These are phyloP conservation scores for Fusarium veterinarium DNA, from an alignment of 2,329 filamentous ascomycete genomes.

Conservation along the genomic window DNA sequence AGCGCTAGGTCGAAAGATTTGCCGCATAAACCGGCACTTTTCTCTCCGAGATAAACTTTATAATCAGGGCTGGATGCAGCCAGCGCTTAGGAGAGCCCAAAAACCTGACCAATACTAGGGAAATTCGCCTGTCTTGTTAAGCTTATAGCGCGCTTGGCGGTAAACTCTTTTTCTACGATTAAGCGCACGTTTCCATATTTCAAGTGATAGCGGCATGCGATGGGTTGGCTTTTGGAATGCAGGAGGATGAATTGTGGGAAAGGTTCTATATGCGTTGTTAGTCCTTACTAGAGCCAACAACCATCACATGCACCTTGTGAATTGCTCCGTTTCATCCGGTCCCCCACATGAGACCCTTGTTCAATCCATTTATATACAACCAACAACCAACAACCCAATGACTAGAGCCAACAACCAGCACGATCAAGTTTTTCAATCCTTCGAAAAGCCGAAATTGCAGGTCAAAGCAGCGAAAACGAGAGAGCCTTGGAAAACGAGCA, in stretches of 20 bases:
- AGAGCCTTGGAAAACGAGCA: neutral
- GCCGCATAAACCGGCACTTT: neutral
- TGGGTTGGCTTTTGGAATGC: no score
- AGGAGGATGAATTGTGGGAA: no score
- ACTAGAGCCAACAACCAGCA: neutral
- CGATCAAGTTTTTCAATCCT: neutral
- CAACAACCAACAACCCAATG: neutral
- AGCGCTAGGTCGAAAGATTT: neutral
- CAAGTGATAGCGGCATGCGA: no score
- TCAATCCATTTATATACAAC: neutral
- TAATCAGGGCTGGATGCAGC: neutral
- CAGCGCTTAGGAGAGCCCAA: neutral
- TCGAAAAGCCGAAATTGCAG: neutral
- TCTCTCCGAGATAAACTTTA: neutral
- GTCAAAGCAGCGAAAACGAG: neutral
- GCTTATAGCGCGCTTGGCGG: no score
- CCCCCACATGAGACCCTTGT: neutral
- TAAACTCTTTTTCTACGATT: no score
- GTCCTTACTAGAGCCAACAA: neutral
- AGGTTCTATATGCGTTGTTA: neutral
- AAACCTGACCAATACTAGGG: neutral
- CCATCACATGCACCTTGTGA: neutral
- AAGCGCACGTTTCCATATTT: no score
- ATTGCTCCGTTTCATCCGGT: neutral
- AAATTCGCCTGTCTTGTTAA: neutral